Evolutionary conservation across 2,329 filamentous ascomycete species (phyloP).

Genomic region (Apiospora koreana): DNA sequence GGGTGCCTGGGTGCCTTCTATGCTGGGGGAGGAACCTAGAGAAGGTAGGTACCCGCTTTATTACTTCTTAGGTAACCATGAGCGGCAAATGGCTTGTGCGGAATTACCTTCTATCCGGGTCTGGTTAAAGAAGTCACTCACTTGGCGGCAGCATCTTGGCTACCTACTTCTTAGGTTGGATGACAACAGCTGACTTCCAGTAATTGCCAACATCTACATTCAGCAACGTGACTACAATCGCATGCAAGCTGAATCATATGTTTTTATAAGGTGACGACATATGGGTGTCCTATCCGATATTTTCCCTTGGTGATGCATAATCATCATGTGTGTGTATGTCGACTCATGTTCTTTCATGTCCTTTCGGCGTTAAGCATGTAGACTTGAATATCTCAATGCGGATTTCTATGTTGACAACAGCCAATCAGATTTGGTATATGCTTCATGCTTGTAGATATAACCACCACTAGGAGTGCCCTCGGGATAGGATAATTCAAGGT

Average conservation of each 20-base stretch:
- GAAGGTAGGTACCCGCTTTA: not conserved
- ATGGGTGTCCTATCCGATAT: no score
- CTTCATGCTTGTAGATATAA: not conserved
- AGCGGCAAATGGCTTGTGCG: not conserved
- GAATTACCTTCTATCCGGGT: conserved; percentile 1
- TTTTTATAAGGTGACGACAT: not conserved
- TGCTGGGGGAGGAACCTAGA: not conserved
- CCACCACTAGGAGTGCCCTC: no score
- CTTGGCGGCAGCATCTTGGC: not conserved
- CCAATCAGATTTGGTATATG: no score
- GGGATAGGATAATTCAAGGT: no score
- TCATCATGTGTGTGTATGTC: no score
- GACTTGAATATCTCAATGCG: no score
- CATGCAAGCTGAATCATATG: not conserved
- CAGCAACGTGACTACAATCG: not conserved
- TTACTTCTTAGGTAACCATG: no score
- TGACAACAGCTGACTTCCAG: not conserved
- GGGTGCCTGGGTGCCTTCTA: not conserved
- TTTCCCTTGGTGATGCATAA: no score
- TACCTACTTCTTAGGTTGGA: not conserved
- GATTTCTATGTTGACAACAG: no score
- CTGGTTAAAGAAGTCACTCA: not conserved
- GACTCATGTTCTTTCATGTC: no score
- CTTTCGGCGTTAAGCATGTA: no score
- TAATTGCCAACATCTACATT: not conserved